A percentile compares a stretch with the other conserved stretches of the same genome.
Evolutionary conservation across 2,329 filamentous ascomycete genomes (phyloP).

Genomic region (Fusarium pininemorale): DNA sequence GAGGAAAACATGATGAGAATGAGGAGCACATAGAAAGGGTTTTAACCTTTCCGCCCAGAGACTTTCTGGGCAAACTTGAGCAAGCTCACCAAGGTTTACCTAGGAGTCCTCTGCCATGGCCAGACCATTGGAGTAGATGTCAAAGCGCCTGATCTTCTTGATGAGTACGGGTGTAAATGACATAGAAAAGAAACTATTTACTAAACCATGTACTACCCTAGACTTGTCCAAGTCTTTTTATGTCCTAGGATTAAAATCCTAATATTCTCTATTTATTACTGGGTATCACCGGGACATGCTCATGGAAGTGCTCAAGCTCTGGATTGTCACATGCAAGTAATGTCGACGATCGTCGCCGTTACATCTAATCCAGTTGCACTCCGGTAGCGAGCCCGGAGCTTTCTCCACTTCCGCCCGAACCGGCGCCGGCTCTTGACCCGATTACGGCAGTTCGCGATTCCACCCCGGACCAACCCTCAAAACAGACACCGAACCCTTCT

Average conservation of each 20-base stretch:
- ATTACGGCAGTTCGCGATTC: constrained; percentile 26
- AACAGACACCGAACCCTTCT: constrained; percentile 15
- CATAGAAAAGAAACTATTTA: background rate
- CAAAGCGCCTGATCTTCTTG: background rate
- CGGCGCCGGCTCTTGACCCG: constrained; percentile 24
- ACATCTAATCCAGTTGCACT: background rate
- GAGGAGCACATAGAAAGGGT: accelerated
- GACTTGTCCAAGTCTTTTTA: accelerated
- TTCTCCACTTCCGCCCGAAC: constrained; percentile 20
- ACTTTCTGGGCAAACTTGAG: accelerated
- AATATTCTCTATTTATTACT: constrained; percentile 46
- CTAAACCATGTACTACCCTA: background rate
- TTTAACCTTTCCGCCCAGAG: background rate
- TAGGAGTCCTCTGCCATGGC: accelerated
- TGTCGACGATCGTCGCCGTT: background rate
- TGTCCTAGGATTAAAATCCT: background rate
- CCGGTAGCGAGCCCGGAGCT: background rate
- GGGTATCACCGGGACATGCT: constrained; percentile 63
- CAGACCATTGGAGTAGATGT: background rate
- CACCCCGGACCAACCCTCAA: constrained; percentile 5
- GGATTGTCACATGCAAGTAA: background rate
- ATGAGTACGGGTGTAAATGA: accelerated
- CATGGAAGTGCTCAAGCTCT: constrained; percentile 58
- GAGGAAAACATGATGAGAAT: accelerated
- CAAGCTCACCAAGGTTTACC: background rate